Base-by-base conservation (phyloP, 2,329 filamentous ascomycete genomes). In the Ambrosiella beaveri region DNA sequence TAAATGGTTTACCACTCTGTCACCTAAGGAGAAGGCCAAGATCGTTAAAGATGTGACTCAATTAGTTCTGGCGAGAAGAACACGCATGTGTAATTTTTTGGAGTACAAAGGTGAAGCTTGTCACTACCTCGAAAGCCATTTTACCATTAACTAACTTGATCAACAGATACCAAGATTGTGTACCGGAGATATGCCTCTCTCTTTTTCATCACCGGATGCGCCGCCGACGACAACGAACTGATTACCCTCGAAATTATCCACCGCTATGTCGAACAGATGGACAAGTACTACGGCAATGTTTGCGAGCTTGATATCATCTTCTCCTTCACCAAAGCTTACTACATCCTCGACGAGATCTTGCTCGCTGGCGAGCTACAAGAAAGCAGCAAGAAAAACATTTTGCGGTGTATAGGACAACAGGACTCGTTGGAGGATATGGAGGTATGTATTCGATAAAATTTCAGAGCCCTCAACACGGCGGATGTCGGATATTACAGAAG, bases 291-390 rank as follows among this genome's bases (percentile, higher is more conserved):
- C 71, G 93, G 93, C 71, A 98, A 98, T 71, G 93, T 98, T 61
- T 98, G 93, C 82, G 93, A 98, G 75, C 81, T 98, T 63, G 90
- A 97, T 71, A 96, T 97, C 73, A 98, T 98, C 71, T 98, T 98
- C 80, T 97, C 95, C 70, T 98, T 98, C 71, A 95, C 95, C 65
- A 98, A 98, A 73, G 93, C 93, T 61, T 98, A 98, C 73, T 98
- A 97, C 73, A 98, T 98, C 65, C 81, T 98, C 52, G 93, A 98
- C 69, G 93, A 98, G 74, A 79, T 98, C 62, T 77, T 98, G 63
- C 77, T 98, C 64, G 93, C 93, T 5, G 93, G 93, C 61, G 93
- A 98, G 72, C 82, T 98, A 74, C 93, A 98, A 72, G 93, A 98
- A 74, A 97, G 89, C 72, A 97, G 91, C 71, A 98, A 97, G 76